Base-by-base conservation (phyloP, 345 rosid genomes). In the Arabidopsis suecica region DNA sequence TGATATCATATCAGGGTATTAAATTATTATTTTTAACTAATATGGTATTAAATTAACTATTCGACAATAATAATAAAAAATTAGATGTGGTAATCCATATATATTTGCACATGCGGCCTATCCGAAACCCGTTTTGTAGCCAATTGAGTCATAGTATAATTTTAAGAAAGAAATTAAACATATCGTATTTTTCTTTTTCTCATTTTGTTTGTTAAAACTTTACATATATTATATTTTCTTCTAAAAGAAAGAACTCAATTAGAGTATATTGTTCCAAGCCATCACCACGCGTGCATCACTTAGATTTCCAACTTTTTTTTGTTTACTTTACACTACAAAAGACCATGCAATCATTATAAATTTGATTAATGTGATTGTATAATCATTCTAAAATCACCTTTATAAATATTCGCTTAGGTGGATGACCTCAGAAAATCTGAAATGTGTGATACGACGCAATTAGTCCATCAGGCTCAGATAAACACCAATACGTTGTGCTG, bases 221-320 rank as follows among this genome's bases (percentile, higher is more conserved):
- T 62, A 45, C 9, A 45, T 6, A 45, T 45, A 23, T 23, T 45
- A 14, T 0, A 44, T 14, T 14, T 45, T 45, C 20, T 38, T 38
- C 0, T 28, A 28, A 28, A 44, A 10, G 14, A 44, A 44, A 44
- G 18, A 44, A 44, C 18, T 14, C 49, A 44, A 13, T 16, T n/a
- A n/a, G 16, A 47, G 2, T 18, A 49, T 49, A 48, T 18, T 18
- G 20, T 18, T 48, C 11, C 11, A 23, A 61, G 7, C 68, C 68
- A 5, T 51, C 61, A 72, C 56, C 70, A 73, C 64, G 77, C 77
- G 70, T 54, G 70, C 55, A 33, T 73, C 34, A 41, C 48, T 44
- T 44, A 44, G 47, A 58, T 57, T 58, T 69, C 9, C n/a, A 13
- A 58, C 56, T 33, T 72, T 60, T 60, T 12, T 9, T 54, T 12